Evolutionary conservation across 2,329 filamentous ascomycete genomes (phyloP).

Genomic region (Fusarium acutatum): DNA sequence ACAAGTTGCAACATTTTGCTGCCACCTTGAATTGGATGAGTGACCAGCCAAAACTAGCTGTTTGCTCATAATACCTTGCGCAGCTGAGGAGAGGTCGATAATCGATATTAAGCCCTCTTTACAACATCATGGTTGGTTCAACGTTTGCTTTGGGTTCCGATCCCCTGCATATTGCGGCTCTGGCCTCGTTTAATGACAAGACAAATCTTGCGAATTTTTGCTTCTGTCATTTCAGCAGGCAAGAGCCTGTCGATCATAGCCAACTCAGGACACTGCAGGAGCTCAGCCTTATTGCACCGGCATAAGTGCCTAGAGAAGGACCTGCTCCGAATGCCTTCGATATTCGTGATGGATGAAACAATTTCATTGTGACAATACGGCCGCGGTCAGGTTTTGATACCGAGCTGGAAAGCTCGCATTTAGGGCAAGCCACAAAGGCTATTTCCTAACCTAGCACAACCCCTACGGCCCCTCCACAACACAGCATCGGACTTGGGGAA

Average conservation of each 20-base stretch:
- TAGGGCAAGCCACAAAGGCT: slow-evolving; percentile 20
- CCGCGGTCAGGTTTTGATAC: neutral
- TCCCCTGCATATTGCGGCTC: slow-evolving; percentile 31
- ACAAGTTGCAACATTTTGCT: neutral
- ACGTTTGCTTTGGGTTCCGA: neutral
- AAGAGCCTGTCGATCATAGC: slow-evolving; percentile 31
- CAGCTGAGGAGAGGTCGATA: slow-evolving; percentile 21
- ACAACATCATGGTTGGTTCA: slow-evolving; percentile 19
- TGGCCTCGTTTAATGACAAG: slow-evolving; percentile 1
- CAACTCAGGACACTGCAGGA: slow-evolving; percentile 6
- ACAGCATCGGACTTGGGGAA: slow-evolving; percentile 28
- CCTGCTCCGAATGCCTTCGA: neutral
- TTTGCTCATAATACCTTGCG: slow-evolving; percentile 5
- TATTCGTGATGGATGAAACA: neutral
- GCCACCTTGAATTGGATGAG: neutral
- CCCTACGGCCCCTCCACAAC: neutral
- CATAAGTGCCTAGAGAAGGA: neutral
- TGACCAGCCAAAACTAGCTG: slow-evolving; percentile 3
- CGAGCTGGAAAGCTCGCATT: neutral
- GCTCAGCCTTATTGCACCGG: slow-evolving; percentile 32
- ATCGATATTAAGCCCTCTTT: neutral
- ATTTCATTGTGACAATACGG: neutral
- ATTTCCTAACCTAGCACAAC: neutral
- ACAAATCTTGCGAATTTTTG: slow-evolving; percentile 2
- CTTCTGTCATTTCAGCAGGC: slow-evolving; percentile 31